Conservation (phyloP, 208 protist genomes). For the Phytomonas francai region DNA sequence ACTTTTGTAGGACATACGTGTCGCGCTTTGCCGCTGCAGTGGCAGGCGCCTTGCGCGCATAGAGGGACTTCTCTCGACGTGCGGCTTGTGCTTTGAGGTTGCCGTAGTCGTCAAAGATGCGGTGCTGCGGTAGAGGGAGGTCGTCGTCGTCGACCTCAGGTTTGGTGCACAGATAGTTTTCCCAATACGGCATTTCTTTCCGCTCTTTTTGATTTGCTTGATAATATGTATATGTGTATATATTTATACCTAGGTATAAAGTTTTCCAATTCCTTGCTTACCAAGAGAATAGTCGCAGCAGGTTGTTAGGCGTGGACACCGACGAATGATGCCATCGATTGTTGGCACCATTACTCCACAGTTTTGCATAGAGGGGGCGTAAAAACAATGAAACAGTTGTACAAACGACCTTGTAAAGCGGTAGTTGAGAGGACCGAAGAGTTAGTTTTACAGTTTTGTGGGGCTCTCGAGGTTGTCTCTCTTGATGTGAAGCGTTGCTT, state of each 20-base stretch:
- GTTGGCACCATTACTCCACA: background rate
- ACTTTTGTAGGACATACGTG: background rate
- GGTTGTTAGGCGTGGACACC: background rate
- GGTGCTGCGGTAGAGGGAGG: constrained; percentile 71
- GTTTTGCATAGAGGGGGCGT: background rate
- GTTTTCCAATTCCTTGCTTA: background rate
- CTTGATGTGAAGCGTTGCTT: background rate
- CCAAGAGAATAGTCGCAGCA: background rate
- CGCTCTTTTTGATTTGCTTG: background rate
- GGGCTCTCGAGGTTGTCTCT: background rate
- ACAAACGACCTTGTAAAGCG: background rate
- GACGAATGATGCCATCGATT: background rate
- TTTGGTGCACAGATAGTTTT: constrained; percentile 50
- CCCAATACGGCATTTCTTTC: constrained; percentile 64
- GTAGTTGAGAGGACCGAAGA: background rate
- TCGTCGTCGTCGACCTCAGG: constrained; percentile 79
- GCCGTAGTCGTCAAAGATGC: constrained; percentile 77
- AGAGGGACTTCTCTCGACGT: background rate
- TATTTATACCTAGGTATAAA: constrained; percentile 7
- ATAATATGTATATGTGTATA: constrained; percentile 9
- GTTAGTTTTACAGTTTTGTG: background rate
- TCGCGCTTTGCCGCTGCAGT: background rate
- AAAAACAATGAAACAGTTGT: background rate
- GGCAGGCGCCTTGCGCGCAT: background rate
- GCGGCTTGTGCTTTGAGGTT: constrained; percentile 28